Conservation (phyloP, 768 basidiomycete genomes). For the Macrolepiota albuminosa region DNA sequence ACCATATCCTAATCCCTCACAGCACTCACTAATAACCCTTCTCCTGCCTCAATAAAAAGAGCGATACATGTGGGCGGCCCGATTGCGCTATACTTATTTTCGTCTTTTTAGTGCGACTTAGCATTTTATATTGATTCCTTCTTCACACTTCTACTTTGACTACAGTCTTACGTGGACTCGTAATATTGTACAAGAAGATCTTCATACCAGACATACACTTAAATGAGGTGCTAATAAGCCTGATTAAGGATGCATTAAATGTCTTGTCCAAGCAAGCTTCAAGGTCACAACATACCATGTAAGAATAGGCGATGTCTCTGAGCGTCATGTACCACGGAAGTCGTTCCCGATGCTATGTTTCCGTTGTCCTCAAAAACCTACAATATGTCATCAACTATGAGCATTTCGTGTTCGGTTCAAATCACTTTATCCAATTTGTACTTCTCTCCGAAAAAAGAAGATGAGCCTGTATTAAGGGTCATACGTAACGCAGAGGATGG, state of each 20-base stretch:
- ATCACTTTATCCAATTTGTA: conserved; percentile 53
- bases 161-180: too few relatives aligned
- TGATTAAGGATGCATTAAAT: neutral
- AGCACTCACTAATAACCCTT: too few relatives aligned
- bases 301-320: conserved; percentile 47
- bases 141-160: too few relatives aligned
- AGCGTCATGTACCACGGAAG: conserved; percentile 52
- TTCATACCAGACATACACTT: conserved; percentile 4
- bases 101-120: too few relatives aligned
- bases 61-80: too few relatives aligned
- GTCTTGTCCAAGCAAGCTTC: neutral
- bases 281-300: conserved; percentile 39
- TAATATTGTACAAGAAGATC: neutral
- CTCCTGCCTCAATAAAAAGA: too few relatives aligned
- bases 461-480: conserved; percentile 44
- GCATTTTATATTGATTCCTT: too few relatives aligned
- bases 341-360: conserved; percentile 47
- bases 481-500: conserved; percentile 51
- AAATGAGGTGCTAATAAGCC: conserved; percentile 9
- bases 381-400: conserved; percentile 1
- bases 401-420: neutral
- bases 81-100: too few relatives aligned
- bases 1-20: too few relatives aligned
- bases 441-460: conserved; percentile 56
- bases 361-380: conserved; percentile 72